phyloP scores from a whole-genome alignment of 2,329 filamentous ascomycete genomes.

The Dactylellina haptotyla region DNA sequence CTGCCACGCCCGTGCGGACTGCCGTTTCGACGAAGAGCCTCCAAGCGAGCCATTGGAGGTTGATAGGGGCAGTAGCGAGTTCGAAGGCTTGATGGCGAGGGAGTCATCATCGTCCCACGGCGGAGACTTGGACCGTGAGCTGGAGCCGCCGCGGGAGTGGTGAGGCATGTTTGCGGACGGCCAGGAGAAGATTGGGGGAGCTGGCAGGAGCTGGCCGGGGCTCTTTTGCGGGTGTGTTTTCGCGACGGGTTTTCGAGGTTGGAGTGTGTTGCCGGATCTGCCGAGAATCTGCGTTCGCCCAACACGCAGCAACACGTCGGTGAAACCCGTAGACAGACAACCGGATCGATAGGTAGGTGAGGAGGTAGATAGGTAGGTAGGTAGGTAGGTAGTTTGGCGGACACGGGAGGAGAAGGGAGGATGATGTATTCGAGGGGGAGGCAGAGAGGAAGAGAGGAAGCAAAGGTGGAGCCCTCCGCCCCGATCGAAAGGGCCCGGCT shows the following conservation, averaged over 20 bases:
- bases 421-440: neutral
- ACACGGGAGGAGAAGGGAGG: neutral
- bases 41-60: conserved; percentile 28
- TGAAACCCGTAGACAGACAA: too few species aligned
- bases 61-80: conserved; percentile 37
- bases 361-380: too few species aligned
- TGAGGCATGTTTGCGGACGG: conserved; percentile 18
- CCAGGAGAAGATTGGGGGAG: neutral
- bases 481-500: neutral
- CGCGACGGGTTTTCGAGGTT: conserved; percentile 18
- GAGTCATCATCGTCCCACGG: conserved; percentile 42
- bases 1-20: conserved; percentile 53
- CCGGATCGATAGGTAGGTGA: too few species aligned
- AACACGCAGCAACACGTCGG: neutral
- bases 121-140: conserved; percentile 40
- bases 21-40: conserved; percentile 13
- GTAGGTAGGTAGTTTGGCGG: too few species aligned
- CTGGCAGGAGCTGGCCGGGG: neutral
- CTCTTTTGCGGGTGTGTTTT: neutral
- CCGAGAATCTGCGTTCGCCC: neutral
- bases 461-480: neutral
- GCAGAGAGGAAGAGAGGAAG: neutral
- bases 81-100: conserved; percentile 12
- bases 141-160: conserved; percentile 38
- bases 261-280: neutral